Base-by-base conservation (phyloP, 441 rosid genomes). In the Euphorbia celastroides region DNA sequence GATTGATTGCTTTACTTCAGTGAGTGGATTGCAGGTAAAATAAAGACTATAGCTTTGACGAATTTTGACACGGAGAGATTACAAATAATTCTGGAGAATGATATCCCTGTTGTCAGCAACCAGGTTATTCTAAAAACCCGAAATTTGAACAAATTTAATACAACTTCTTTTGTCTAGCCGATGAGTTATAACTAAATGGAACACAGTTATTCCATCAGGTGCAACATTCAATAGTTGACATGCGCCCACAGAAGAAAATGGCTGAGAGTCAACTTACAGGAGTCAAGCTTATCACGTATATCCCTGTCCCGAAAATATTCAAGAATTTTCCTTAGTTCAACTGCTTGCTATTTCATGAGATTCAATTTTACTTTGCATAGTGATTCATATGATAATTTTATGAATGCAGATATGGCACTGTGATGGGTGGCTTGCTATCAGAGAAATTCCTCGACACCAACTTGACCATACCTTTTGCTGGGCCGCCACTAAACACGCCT, bases 161-260 rank as follows among this genome's bases (percentile, higher is more conserved):
- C n/a, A n/a, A n/a, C n/a, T n/a, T n/a, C n/a, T n/a, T n/a, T n/a
- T n/a, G n/a, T n/a, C n/a, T n/a, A n/a, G n/a, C n/a, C n/a, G n/a
- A n/a, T n/a, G n/a, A n/a, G n/a, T n/a, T n/a, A n/a, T n/a, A n/a
- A n/a, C n/a, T n/a, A n/a, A n/a, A n/a, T n/a, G n/a, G n/a, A n/a
- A n/a, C n/a, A n/a, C n/a, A n/a, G n/a, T n/a, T n/a, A n/a, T n/a
- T n/a, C n/a, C n/a, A 55, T 77, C 76, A 90, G 98, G 98, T 93
- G 79, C 96, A 89, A 79, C 96, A 93, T 83, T 91, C 97, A 64
- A 75, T 89, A 67, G 92, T 91, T 46, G 99, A 91, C 67, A 88
- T 91, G 97, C 99, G 95, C 51, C 96, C 97, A 60, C 99, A 88
- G 65, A 93, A 86, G 75, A 86, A 78, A 77, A 93, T 93, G 99